A percentile compares a stretch with the other conserved stretches of the same genome.
Conservation (phyloP, 2,329 filamentous ascomycete species). For the Botrytis medusae region DNA sequence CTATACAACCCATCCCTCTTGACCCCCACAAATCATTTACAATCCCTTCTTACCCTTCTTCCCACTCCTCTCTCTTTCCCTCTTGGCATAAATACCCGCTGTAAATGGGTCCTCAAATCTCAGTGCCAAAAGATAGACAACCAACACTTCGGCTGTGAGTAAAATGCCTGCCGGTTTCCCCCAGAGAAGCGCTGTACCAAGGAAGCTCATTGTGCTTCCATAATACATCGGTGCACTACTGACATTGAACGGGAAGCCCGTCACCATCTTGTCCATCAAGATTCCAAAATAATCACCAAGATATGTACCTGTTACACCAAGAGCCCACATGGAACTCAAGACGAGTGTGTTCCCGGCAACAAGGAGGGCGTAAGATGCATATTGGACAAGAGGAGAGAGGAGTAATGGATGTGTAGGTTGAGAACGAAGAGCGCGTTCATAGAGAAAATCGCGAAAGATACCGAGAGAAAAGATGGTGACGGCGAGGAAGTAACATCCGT, state of each 20-base stretch:
- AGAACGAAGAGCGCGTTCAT: slow-evolving; percentile 77
- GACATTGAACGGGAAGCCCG: slow-evolving; percentile 93
- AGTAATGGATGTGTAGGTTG: slow-evolving; percentile 76
- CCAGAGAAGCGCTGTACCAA: slow-evolving; percentile 80
- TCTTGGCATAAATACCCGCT: slow-evolving; percentile 85
- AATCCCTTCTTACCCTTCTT: slow-evolving; percentile 37
- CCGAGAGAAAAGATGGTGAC: slow-evolving; percentile 88
- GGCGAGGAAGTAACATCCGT: slow-evolving; percentile 88
- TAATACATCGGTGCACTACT: slow-evolving; percentile 94
- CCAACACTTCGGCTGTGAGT: slow-evolving; percentile 70
- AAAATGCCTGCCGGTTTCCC: slow-evolving; percentile 85
- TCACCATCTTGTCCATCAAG: slow-evolving; percentile 92
- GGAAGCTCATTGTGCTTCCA: slow-evolving; percentile 87
- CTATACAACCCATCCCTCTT: slow-evolving; percentile 1
- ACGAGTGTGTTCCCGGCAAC: slow-evolving; percentile 79
- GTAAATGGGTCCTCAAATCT: slow-evolving; percentile 94
- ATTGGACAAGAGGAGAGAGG: slow-evolving; percentile 56
- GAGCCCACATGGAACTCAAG: slow-evolving; percentile 82
- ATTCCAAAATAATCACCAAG: slow-evolving; percentile 99
- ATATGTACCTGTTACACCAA: slow-evolving; percentile 94
- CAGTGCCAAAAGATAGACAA: slow-evolving; percentile 79
- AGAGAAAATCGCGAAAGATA: slow-evolving; percentile 82
- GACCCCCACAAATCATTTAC: slow-evolving; percentile 22
- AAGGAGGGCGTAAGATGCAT: slow-evolving; percentile 70
- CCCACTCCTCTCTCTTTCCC: slow-evolving; percentile 56